Conservation (phyloP, 768 basidiomycete genomes). For the Saitozyma podzolica region DNA sequence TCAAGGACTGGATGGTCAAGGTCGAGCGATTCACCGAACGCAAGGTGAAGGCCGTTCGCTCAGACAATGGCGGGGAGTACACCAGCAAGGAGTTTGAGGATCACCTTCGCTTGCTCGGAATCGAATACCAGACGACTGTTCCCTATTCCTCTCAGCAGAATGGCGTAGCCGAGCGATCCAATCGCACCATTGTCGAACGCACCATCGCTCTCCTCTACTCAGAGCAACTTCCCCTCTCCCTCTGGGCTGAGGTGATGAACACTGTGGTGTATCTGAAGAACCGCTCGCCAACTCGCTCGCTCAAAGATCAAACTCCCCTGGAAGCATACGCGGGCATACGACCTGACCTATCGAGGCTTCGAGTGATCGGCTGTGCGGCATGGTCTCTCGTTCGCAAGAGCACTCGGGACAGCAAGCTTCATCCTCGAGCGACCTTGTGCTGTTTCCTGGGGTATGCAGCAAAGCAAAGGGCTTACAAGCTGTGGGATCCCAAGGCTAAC, state of each 20-base stretch:
- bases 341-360: constrained; percentile 3
- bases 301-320: constrained; percentile 3
- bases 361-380: constrained; percentile 5
- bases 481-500: constrained; percentile 8
- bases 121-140: constrained; percentile 8
- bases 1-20: constrained; percentile 9
- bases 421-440: constrained; percentile 4
- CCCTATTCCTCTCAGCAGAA: constrained; percentile 11
- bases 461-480: constrained; percentile 6
- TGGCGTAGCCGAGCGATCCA: constrained; percentile 10
- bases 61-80: constrained; percentile 12
- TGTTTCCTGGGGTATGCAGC: constrained; percentile 4
- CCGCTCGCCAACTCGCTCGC: constrained; percentile 9
- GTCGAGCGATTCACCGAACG: constrained; percentile 9
- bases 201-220: constrained; percentile 8
- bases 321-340: neutral
- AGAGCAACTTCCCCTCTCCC: constrained; percentile 4
- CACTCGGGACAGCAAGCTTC: constrained; percentile 5
- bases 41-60: constrained; percentile 10
- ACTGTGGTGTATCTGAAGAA: constrained; percentile 14
- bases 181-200: constrained; percentile 7
- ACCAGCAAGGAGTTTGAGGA: constrained; percentile 7
- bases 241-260: constrained; percentile 10
- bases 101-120: constrained; percentile 5
- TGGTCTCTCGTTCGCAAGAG: constrained; percentile 4